phyloP scores from a whole-genome alignment of 2,329 filamentous ascomycete genomes.

The Verticillium nubilum region DNA sequence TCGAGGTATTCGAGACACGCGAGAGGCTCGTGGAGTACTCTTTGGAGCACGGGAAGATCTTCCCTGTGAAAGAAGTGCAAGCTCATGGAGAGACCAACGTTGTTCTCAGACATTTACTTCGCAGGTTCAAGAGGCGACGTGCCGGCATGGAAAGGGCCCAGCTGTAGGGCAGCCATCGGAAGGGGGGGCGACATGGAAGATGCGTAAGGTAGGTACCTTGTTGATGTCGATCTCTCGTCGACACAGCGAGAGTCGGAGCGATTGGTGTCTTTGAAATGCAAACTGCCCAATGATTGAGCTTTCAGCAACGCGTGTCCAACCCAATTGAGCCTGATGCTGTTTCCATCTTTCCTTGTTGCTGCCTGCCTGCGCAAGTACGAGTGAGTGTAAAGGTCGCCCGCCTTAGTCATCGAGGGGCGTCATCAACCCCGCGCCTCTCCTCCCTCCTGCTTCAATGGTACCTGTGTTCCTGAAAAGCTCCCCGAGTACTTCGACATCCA shows the following conservation, averaged over 20 bases:
- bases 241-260: background rate
- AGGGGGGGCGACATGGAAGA: background rate
- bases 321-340: background rate
- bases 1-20: slow-evolving; percentile 1
- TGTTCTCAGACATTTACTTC: background rate
- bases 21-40: background rate
- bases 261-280: background rate
- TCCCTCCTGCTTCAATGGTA: background rate
- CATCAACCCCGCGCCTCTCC: background rate
- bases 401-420: background rate
- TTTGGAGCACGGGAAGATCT: background rate
- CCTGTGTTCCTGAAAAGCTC: no score
- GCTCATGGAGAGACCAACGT: background rate
- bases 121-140: background rate
- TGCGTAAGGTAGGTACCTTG: background rate
- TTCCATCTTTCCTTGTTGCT: background rate
- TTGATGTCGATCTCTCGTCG: background rate
- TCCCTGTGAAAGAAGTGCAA: background rate
- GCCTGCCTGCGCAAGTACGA: background rate
- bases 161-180: background rate
- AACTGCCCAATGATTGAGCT: background rate
- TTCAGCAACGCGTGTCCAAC: background rate
- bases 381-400: background rate
- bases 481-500: background rate
- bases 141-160: background rate